Evolutionary conservation across 2,329 filamentous ascomycete genomes (phyloP).

Genomic region (Diplodia corticola): DNA sequence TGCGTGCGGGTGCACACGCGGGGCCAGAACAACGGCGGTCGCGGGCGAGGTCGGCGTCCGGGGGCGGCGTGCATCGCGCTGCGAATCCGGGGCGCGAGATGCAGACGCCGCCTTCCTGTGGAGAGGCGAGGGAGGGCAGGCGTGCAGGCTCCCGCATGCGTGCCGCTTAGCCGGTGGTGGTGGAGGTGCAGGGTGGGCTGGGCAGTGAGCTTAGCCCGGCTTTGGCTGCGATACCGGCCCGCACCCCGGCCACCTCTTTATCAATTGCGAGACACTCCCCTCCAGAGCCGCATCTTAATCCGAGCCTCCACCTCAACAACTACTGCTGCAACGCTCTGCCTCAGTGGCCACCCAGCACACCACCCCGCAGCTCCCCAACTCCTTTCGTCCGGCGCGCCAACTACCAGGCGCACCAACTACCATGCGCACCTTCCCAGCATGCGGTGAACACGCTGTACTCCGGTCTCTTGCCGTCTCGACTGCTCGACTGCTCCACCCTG

Average conservation of each 20-base stretch:
- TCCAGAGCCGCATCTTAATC: slow-evolving; percentile 4
- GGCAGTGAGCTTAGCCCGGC: background rate
- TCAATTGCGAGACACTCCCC: background rate
- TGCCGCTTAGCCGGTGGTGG: slow-evolving; percentile 10
- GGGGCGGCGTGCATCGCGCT: background rate
- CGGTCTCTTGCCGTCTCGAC: background rate
- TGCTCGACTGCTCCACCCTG: background rate
- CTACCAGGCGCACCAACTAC: background rate
- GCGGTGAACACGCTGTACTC: background rate
- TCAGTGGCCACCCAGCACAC: background rate
- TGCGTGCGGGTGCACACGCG: background rate
- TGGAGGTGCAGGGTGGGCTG: background rate
- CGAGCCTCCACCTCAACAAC: background rate
- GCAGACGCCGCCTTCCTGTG: background rate
- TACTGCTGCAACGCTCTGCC: too few species aligned
- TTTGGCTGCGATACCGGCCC: slow-evolving; percentile 1
- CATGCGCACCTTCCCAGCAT: background rate
- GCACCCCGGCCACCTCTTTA: background rate
- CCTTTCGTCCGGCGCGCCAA: background rate
- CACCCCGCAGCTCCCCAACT: background rate
- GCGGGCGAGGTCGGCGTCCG: background rate
- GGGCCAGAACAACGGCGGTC: background rate
- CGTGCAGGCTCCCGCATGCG: too few species aligned
- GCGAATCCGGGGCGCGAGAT: slow-evolving; percentile 5
- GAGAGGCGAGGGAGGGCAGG: slow-evolving; percentile 3